Evolutionary conservation across 768 basidiomycete species (phyloP), one percentile per base, ranked within the genome.

Genomic region (Tylopilus cervinicoccineus): DNA sequence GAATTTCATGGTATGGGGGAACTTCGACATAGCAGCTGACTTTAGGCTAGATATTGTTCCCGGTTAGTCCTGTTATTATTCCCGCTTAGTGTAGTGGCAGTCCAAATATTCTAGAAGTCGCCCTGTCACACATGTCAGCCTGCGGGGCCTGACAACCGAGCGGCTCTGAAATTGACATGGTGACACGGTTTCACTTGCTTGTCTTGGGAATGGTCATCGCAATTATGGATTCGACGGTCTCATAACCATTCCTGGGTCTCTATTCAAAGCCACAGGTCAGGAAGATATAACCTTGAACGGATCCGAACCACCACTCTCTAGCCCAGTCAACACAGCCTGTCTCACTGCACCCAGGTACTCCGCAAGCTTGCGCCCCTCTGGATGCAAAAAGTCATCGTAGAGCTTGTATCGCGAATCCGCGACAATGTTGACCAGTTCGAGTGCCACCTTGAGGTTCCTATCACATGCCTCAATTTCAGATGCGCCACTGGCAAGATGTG

Each of bases 391-490:
- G 64, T 92, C 92, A 54, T 88, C 81, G 59, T 93, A 93, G 13
- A 96, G 68, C 56, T 81, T 81, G 68, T 89, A 88, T 37, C 88
- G 78, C 51, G 91, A 90, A 64, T 93, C 91, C 0, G 92, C 93
- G 6, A 97, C 84, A 27, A 88, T 72, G 55, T 88, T 92, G n/a
- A 81, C 82, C 5, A 97, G 75, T 38, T 85, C 73, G 50, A 97
- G 67, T 0, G 86, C 83, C 9, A 78, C 77, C 55, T 86, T 83
- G 24, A 95, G 71, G 65, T 90, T 87, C 45, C 93, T 94, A 52
- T 22, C 38, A 4, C 2, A 13, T 17, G 10, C 17, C 20, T 61
- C 47, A 55, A 51, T 31, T 31, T 23, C 4, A 38, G 22, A 20
- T 17, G 38, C 17, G 37, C 24, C 34, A 16, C 16, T 11, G 28